Base-by-base conservation (phyloP, 192 early-diverging fungal genomes). In the Coemansia sp. region DNA sequence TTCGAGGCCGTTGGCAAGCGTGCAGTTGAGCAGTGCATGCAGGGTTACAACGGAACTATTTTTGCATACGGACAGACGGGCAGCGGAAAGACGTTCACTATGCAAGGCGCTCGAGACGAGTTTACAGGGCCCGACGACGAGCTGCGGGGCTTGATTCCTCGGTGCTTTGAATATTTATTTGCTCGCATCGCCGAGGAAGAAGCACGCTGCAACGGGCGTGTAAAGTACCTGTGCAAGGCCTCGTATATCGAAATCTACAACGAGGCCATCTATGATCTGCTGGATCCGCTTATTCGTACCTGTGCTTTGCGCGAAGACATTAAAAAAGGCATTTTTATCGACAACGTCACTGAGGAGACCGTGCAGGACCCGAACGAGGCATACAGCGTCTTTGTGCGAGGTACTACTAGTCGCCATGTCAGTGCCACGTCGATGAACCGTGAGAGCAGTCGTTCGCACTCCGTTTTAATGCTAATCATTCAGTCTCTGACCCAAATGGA, bases 241-340 rank as follows among this genome's bases (percentile, higher is more conserved):
- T 95, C 94, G 0, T 96, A 95, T 68, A 90, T 97, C 60, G 95
- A 97, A 66, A 96, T 96, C 73, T 97, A 97, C 87, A 96, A 97
- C 74, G 95, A 97, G 78, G 89, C 90, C 60, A 94, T 97, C 63
- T 89, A 89, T 57, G 95, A 97, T 70, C 78, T 97, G 47, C 85
- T 97, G 24, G 93, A 92, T 69, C 84, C 90, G 81, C 73, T 83
- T 7, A 80, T 85, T 40, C 75, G 81, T 24, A 80, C 79, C 18
- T 84, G 87, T 16, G 84, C 87, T 11, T 75, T 89, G 66, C 85
- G 89, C 60, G 90, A 91, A 69, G 88, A 90, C 72, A 89, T 88
- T 63, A 89, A 91, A 38, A 73, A 83, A 40, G 90, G 90, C 13
- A 80, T 91, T 0, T 91, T 89, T 65, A 87, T 91, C 8, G 89